Percentiles rank a stretch among this genome's conserved stretches.
phyloP scores from a whole-genome alignment of 2,329 filamentous ascomycete genomes.

The Anisogramma anomala region DNA sequence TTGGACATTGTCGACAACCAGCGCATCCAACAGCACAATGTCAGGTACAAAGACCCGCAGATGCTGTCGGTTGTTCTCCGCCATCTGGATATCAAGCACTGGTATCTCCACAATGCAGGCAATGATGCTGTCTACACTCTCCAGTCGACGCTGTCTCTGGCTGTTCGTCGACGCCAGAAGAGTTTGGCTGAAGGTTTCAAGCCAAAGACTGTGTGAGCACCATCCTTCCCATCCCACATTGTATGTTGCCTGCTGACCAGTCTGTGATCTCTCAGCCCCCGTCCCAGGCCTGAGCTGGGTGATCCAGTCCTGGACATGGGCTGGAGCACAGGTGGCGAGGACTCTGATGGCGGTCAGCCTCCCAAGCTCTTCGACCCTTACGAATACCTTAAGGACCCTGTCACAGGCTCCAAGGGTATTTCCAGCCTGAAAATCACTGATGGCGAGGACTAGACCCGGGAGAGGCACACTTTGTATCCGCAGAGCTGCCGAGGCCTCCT shows the following conservation, averaged over 20 bases:
- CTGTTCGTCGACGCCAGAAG: conserved; percentile 24
- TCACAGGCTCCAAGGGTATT: conserved; percentile 5
- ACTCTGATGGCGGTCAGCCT: conserved; percentile 21
- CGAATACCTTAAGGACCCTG: neutral
- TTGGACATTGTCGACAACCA: conserved; percentile 63
- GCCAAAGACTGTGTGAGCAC: conserved; percentile 3
- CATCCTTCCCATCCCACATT: neutral
- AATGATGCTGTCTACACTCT: conserved; percentile 79
- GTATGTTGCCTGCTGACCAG: neutral
- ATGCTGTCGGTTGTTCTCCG: conserved; percentile 50
- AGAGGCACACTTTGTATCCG: too few relatives aligned
- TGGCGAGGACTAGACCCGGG: neutral
- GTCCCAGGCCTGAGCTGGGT: conserved; percentile 14
- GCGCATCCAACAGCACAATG: conserved; percentile 54
- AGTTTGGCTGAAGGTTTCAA: conserved; percentile 16
- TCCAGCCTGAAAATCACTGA: too few relatives aligned
- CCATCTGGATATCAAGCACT: conserved; percentile 50
- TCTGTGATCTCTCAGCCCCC: neutral
- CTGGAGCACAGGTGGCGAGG: conserved; percentile 23
- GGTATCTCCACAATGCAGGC: conserved; percentile 71
- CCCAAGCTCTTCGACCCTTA: conserved; percentile 1
- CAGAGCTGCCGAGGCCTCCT: too few relatives aligned
- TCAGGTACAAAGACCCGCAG: conserved; percentile 38
- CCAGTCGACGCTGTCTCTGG: conserved; percentile 57
- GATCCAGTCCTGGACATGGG: conserved; percentile 19